Base-by-base conservation (phyloP, 805 yeast genomes). In the Candida odintsovae region DNA sequence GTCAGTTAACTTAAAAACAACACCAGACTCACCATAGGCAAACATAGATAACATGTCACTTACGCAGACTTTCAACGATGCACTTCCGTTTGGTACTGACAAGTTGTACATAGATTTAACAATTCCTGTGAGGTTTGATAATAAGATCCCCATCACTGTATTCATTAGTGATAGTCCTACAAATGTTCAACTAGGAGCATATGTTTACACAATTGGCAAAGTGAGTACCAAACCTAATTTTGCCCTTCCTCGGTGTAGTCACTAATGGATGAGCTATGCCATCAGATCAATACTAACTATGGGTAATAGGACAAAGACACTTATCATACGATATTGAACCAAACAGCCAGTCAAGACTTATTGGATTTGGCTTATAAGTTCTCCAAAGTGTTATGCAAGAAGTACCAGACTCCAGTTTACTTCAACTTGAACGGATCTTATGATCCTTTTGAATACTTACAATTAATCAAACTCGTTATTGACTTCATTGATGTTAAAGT, bases 311-410 rank as follows among this genome's bases (percentile, higher is more conserved):
- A 44, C 4, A 40, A 46, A 16, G 58, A 68, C 23, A 64, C 71
- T 4, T 67, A 66, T 44, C 76, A 73, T 50, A 70, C 78, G 0
- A 58, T 74, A 19, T 58, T 76, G 25, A 72, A 73, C 46, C 48
- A 44, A 12, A 68, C 70, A 43, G 57, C 76, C 1, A 64, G 66
- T 23, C 75, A 71, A 38, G 53, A 57, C 0, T 47, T 69, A 23
- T 61, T 74, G 21, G 82, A 77, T 44, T 51, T 73, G 36, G 63
- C 77, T 0, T 67, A 66, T 28, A 67, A 73, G 49, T 49, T 77
- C 9, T 72, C 78, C 1, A 64, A 59, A 13, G 51, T 73, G n/a
- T 51, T 75, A 0, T 61, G 70, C 5, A 68, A 66, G 48, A 73
- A 68, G 47, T 73, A 65, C 46, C 54, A 56, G 3, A 53, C 59